Base-by-base conservation (phyloP, 345 rosid species). In the Camelina hispida region DNA sequence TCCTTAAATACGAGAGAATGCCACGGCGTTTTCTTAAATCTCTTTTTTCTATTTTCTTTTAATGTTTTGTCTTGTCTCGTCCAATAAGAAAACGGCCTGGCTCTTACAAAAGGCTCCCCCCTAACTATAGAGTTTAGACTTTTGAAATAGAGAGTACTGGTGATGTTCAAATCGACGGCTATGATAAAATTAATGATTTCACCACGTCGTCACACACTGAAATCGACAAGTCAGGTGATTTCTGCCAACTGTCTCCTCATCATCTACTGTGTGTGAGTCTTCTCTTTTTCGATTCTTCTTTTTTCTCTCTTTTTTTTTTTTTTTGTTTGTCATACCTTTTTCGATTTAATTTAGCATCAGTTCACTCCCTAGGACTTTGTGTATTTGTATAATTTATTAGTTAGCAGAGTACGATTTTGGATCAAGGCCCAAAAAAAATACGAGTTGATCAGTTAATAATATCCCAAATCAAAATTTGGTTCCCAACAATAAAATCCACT, bases 221-320 rank as follows among this genome's bases (percentile, higher is more conserved):
- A 37, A 48, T 74, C 59, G 72, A 74, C 78, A 74, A 66, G 66
- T 74, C 67, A 66, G 67, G 43, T 74, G 60, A 68, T 7, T 34
- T 34, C 59, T 58, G 58, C 43, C 72, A 57, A 57, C 30, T 63
- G 69, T 72, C 44, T 52, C 52, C 32, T 50, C n/a, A 48, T 34
- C 9, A 28, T 53, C 57, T 53, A 22, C 16, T 14, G 61, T 55
- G 32, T 58, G 38, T 55, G 32, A 46, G 38, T 57, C n/a, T n/a
- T n/a, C n/a, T n/a, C n/a, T n/a, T n/a, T n/a, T n/a, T n/a, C n/a
- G n/a, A n/a, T n/a, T n/a, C n/a, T n/a, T n/a, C n/a, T n/a, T n/a
- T n/a, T n/a, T n/a, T n/a, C n/a, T n/a, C n/a, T n/a, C n/a, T n/a
- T n/a, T n/a, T n/a, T n/a, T n/a, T n/a, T n/a, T n/a, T n/a, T n/a